These are phyloP conservation scores for Corymbia citriodora DNA, from an alignment of 441 rosid genomes.

Conservation along the genomic window DNA sequence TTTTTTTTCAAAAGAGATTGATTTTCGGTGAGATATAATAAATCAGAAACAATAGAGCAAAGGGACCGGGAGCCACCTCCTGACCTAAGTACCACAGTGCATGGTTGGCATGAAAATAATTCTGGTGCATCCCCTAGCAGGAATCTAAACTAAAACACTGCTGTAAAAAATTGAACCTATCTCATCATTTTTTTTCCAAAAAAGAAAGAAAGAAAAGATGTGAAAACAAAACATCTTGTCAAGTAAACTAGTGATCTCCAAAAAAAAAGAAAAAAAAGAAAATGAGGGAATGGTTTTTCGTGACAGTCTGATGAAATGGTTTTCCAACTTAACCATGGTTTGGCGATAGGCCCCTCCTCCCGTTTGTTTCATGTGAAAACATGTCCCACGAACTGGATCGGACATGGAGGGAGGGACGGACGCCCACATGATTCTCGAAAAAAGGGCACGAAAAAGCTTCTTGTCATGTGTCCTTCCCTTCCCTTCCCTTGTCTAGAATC, in stretches of 20 bases:
- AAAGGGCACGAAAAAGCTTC: not conserved
- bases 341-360: not conserved
- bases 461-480: not conserved
- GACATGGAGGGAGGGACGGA: not conserved
- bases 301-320: not conserved
- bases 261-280: not conserved
- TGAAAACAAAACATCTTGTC: not conserved
- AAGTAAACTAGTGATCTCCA: not conserved
- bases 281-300: not conserved
- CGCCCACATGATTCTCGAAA: not conserved
- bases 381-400: not conserved
- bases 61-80: not conserved
- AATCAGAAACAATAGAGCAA: not conserved
- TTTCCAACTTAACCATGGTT: not conserved
- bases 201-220: not conserved
- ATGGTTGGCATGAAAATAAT: not conserved
- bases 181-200: not conserved
- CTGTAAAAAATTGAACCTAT: not conserved
- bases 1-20: not conserved
- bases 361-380: not conserved
- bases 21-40: fast-evolving
- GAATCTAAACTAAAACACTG: not conserved
- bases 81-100: not conserved
- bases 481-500: not conserved
- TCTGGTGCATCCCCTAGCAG: not conserved